Evolutionary conservation across 495 filamentous ascomycete species (phyloP).

Genomic region (Penicillium canariense): DNA sequence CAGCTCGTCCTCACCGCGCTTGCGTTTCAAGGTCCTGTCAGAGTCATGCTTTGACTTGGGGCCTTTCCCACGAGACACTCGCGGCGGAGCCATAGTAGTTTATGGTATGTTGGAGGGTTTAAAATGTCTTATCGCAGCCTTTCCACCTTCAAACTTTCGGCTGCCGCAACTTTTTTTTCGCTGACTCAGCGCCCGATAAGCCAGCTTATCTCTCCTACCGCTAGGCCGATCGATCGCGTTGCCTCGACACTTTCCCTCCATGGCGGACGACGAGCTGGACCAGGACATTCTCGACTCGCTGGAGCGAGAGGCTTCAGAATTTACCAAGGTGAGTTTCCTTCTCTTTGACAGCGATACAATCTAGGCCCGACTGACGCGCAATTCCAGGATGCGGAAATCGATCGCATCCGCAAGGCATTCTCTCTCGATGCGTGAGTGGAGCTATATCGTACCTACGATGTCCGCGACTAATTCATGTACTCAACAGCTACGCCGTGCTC

Average conservation of each 20-base stretch:
- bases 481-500: conserved; percentile 79
- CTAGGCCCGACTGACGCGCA: conserved; percentile 15
- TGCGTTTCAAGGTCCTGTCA: conserved; percentile 58
- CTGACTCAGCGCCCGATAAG: conserved; percentile 44
- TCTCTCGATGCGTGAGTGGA: conserved; percentile 75
- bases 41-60: conserved; percentile 26
- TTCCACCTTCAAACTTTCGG: conserved; percentile 1
- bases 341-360: not conserved
- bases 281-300: conserved; percentile 80
- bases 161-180: conserved; percentile 31
- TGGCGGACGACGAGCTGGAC: conserved; percentile 56
- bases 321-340: conserved; percentile 63
- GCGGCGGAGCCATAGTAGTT: conserved; percentile 31
- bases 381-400: conserved; percentile 87
- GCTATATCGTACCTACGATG: not conserved
- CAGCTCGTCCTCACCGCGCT: conserved; percentile 50
- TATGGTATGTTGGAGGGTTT: not conserved
- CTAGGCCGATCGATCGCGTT: not conserved
- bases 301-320: conserved; percentile 85
- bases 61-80: conserved; percentile 21
- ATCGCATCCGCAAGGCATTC: conserved; percentile 89
- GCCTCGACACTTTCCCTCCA: conserved; percentile 6
- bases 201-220: conserved; percentile 3
- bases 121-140: not conserved
- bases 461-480: not conserved